Percentiles rank a stretch among this genome's conserved stretches.
These are phyloP conservation scores for Yamadazyma sp. DNA, from an alignment of 1,139 yeast genomes.

Conservation along the genomic window DNA sequence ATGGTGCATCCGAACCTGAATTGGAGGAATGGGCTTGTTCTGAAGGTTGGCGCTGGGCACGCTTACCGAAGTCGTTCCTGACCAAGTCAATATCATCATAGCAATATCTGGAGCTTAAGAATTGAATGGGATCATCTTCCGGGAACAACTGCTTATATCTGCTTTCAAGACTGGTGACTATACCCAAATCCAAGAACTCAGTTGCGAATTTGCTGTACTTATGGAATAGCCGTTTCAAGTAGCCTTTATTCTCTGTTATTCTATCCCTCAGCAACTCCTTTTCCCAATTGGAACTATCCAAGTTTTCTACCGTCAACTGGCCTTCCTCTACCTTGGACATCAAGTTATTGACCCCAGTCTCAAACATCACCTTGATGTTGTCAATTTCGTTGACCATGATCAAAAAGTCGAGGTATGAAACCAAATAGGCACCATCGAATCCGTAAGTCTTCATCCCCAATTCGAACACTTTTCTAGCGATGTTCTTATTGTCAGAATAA, in stretches of 20 bases:
- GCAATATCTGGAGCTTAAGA: constrained; percentile 48
- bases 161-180: constrained; percentile 64
- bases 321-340: constrained; percentile 35
- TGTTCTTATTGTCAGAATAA: constrained; percentile 61
- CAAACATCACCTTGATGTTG: constrained; percentile 81
- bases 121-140: constrained; percentile 46
- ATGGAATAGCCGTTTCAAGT: constrained; percentile 23
- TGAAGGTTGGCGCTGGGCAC: not conserved
- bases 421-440: constrained; percentile 60
- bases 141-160: constrained; percentile 71
- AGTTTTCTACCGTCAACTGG: constrained; percentile 16
- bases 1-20: no score
- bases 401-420: constrained; percentile 71
- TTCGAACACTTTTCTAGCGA: constrained; percentile 78
- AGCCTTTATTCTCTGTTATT: constrained; percentile 23
- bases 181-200: constrained; percentile 64
- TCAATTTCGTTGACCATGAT: constrained; percentile 74
- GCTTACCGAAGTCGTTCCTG: constrained; percentile 42
- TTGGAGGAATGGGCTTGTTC: no score
- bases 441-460: constrained; percentile 68
- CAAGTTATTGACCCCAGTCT: constrained; percentile 45
- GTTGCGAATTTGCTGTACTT: constrained; percentile 32
- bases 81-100: constrained; percentile 45
- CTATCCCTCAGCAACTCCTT: constrained; percentile 25
- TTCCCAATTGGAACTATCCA: constrained; percentile 20